phyloP scores from a whole-genome alignment of 176 grass and related monocot genomes.

The Oryza nivara region DNA sequence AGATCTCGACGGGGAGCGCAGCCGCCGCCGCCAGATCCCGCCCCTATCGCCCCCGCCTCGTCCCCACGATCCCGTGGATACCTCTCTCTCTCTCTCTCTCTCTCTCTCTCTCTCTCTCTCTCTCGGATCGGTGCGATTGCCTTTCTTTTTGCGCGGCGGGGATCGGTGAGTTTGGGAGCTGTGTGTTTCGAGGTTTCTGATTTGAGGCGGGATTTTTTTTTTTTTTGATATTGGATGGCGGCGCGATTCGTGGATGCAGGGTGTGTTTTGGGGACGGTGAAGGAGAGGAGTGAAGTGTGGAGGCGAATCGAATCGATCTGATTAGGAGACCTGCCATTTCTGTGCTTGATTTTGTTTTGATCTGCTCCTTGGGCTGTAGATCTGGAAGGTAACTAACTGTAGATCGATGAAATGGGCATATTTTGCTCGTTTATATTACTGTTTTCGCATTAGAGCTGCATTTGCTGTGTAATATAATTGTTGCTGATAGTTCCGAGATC shows the following conservation, averaged over 20 bases:
- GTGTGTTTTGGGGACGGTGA: not conserved
- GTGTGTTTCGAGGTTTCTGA: not conserved
- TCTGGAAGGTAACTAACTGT: conserved; percentile 45
- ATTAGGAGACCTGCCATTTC: not conserved
- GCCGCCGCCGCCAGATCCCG: not conserved
- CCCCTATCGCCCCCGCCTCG: not conserved
- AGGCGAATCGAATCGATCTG: conserved; percentile 15
- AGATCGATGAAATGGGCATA: not conserved
- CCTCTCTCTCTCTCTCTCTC: not conserved
- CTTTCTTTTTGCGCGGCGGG: conserved; percentile 11
- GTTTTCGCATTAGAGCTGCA: not conserved
- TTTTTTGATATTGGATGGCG: conserved; percentile 1
- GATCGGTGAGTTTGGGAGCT: conserved; percentile 34
- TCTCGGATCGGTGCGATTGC: not conserved
- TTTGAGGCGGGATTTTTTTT: too few relatives aligned
- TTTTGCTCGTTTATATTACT: not conserved
- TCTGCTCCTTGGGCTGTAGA: conserved; percentile 29
- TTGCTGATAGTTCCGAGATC: not conserved
- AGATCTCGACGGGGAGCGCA: not conserved
- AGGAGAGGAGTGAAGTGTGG: not conserved
- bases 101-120: too few relatives aligned
- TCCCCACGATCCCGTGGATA: not conserved
- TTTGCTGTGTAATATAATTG: not conserved
- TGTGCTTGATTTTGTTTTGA: conserved; percentile 7
- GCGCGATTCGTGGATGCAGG: conserved; percentile 40